Base-by-base conservation (phyloP, 768 basidiomycete genomes). In the Leccinellum rugosiceps region DNA sequence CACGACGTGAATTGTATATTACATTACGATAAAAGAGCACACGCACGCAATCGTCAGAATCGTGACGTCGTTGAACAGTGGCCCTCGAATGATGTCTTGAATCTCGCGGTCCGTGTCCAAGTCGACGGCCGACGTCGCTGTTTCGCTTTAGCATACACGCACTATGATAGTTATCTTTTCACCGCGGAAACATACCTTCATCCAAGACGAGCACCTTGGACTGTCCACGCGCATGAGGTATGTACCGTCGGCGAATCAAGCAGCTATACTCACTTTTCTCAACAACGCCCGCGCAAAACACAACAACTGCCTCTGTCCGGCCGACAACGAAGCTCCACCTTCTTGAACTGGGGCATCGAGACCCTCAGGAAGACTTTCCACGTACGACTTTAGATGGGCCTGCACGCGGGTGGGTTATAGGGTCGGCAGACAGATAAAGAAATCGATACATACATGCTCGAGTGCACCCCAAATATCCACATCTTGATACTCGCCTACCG, bases 151-250 rank as follows among this genome's bases (percentile, higher is more conserved):
- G 32, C 31, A 50, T 43, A 10, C 10, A 23, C 2, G 4, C 6
- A 25, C 46, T 6, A 28, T 28, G 28, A 28, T 28, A 28, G 28
- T n/a, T 6, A 7, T 10, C n/a, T 14, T 5, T 17, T 17, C 4
- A 31, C 3, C 31, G 23, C 50, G 30, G 30, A 23, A 49, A 63
- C 64, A 61, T 65, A 83, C 88, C 91, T 83, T 98, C 95, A 67
- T 97, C 95, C n/a, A 98, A 77, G 1, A 97, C 91, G 6, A 98
- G 77, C 35, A 97, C 87, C 72, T 87, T 94, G 17, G 90, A 85
- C 83, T 88, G 58, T 34, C 26, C 49, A 52, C 58, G 56, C 0
- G 13, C 44, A 17, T 62, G 49, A 57, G 52, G 6, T 1, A 31
- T 3, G 23, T 44, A 1, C 13, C 1, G 2, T 23, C 21, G 9